Percentiles rank a stretch among this genome's conserved stretches.
phyloP scores from a whole-genome alignment of 495 filamentous ascomycete species.

The Polyplosphaeria fusca region DNA sequence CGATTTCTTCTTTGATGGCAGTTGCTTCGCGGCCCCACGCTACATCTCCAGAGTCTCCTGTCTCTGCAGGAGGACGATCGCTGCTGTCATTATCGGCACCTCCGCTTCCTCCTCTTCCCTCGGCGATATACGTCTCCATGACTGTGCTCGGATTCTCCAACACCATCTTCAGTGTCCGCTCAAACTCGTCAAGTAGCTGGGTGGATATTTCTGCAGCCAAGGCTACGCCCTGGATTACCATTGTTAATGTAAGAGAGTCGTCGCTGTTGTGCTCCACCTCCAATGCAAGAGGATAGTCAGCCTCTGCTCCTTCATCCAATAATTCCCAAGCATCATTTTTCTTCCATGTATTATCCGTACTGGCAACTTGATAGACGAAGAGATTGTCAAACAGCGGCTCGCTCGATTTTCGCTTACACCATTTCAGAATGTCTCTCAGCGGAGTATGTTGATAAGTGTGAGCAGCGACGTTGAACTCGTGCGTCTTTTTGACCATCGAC shows the following conservation, averaged over 20 bases:
- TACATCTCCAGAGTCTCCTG: slow-evolving; percentile 41
- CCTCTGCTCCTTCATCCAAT: slow-evolving; percentile 46
- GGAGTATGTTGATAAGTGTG: slow-evolving; percentile 69
- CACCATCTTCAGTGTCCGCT: slow-evolving; percentile 34
- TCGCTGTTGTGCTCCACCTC: slow-evolving; percentile 58
- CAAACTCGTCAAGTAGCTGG: slow-evolving; percentile 46
- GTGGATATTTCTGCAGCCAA: slow-evolving; percentile 37
- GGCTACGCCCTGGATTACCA: slow-evolving; percentile 51
- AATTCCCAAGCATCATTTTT: slow-evolving; percentile 53
- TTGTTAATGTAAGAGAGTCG: slow-evolving; percentile 48
- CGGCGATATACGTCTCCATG: background rate
- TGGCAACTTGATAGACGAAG: slow-evolving; percentile 73
- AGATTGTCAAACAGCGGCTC: slow-evolving; percentile 73
- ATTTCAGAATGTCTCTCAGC: slow-evolving; percentile 68
- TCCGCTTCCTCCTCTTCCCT: background rate
- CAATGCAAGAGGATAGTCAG: slow-evolving; percentile 73
- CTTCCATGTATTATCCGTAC: slow-evolving; percentile 19
- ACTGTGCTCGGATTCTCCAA: slow-evolving; percentile 14
- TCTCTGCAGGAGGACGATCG: background rate
- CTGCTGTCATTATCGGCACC: background rate
- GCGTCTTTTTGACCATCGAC: slow-evolving; percentile 52
- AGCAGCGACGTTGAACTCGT: slow-evolving; percentile 58
- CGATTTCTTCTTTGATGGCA: slow-evolving; percentile 57
- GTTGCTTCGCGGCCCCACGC: slow-evolving; percentile 53
- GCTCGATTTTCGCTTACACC: slow-evolving; percentile 54